Evolutionary conservation across 805 yeast species (phyloP), one percentile per base, ranked within the genome.

Genomic region (Candida alai): DNA sequence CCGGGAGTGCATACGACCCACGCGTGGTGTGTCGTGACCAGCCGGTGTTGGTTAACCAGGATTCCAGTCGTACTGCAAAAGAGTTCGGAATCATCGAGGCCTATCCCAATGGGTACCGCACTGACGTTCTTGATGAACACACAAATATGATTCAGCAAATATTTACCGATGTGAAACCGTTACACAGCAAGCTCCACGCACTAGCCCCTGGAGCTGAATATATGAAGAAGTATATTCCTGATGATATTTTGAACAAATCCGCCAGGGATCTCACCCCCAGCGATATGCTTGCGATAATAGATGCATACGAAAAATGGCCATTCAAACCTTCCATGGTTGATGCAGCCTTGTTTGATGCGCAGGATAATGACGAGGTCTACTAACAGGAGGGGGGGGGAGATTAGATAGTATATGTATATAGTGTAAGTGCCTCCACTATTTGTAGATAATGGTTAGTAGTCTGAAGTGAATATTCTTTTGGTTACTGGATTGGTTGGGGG

Each of bases 121-220:
- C 44, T 2, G 34, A 57, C 7, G 61, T 61, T 29, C 48, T 78
- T 12, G 82, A 76, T 32, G 19, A 24, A 3, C 17, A 30, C 13
- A 43, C 36, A 17, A 19, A 26, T 20, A 19, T 37, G 19, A 17
- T 30, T 3, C 34, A 19, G 24, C 20, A 24, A 17, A 7, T 37
- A 5, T 37, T 32, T 29, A 26, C 32, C 4, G 17, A 28, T 6
- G 14, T 33, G 25, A 31, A 31, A n/a, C 28, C 32, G 9, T 10
- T 37, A 15, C 11, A 23, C 7, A 28, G 34, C 2, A 25, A 39
- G 11, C 41, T 30, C 51, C 63, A 8, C 58, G 69, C 12, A 69
- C 57, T 90, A 7, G 95, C 95, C 0, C 89, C 95, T 2, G 97
- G 96, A 2, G 95, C 93, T 0, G 65, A 53, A 2, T 79, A 73